phyloP scores from a whole-genome alignment of 106 monocot species.

The Dendrobium huoshanense region DNA sequence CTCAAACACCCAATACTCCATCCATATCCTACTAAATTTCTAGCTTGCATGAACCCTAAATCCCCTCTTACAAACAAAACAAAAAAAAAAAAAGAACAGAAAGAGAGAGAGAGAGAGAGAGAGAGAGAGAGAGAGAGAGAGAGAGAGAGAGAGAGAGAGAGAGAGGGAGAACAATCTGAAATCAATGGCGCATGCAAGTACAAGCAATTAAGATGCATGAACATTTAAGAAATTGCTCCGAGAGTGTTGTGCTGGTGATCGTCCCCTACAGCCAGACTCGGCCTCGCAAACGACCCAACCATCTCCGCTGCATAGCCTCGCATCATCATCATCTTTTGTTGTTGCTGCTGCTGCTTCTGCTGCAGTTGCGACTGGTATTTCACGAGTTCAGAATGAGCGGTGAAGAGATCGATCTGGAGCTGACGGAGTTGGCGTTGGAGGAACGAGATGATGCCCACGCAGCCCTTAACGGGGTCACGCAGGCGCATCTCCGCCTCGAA shows the following conservation, averaged over 20 bases:
- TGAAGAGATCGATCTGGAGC: constrained; percentile 63
- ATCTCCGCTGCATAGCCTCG: background rate
- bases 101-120: too few species aligned
- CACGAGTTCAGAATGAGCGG: constrained; percentile 58
- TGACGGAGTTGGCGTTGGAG: constrained; percentile 15
- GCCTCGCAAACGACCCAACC: background rate
- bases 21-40: too few species aligned
- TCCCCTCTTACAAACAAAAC: too few species aligned
- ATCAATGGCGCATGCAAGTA: too few species aligned
- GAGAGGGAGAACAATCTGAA: too few species aligned
- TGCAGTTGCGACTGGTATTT: constrained; percentile 28
- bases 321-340: background rate
- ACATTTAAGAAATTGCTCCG: background rate
- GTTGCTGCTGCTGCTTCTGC: background rate
- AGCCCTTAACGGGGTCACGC: constrained; percentile 75
- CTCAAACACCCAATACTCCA: too few species aligned
- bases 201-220: too few species aligned
- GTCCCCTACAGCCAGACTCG: background rate
- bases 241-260: background rate
- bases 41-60: too few species aligned
- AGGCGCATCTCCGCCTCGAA: constrained; percentile 80
- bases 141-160: too few species aligned
- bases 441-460: constrained; percentile 80
- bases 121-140: too few species aligned
- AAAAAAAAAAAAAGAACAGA: too few species aligned